Evolutionary conservation across 1,284 basidiomycete species (phyloP).

Genomic region (Porogramme epimiltina): DNA sequence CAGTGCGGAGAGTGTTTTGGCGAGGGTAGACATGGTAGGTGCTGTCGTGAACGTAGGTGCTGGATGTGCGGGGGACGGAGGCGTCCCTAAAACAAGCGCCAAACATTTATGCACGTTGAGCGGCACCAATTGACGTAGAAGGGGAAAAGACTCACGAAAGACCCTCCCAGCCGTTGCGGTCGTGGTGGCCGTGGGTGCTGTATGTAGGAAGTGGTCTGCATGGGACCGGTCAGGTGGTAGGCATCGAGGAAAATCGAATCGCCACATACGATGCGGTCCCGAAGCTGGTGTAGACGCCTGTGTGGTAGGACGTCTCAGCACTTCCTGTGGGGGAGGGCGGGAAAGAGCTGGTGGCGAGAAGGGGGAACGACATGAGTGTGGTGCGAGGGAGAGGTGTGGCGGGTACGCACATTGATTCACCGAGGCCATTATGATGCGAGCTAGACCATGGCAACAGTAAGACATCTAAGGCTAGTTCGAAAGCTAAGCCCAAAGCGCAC

Average conservation of each 20-base stretch:
- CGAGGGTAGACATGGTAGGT: no score
- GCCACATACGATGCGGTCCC: conserved; percentile 5
- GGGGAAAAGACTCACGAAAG: no score
- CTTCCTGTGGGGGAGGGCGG: neutral
- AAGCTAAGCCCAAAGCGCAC: neutral
- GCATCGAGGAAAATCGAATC: neutral
- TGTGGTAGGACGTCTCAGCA: conserved; percentile 2
- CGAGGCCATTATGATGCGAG: neutral
- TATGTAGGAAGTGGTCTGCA: conserved; percentile 1
- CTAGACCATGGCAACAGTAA: neutral
- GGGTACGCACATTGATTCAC: neutral
- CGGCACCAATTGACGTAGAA: no score
- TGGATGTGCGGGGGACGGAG: no score
- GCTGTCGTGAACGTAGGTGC: no score
- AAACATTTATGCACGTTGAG: no score
- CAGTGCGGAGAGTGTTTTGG: no score
- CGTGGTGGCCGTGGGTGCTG: neutral
- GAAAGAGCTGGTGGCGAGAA: neutral
- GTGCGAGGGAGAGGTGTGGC: neutral
- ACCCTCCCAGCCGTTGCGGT: conserved; percentile 4
- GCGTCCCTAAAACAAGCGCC: no score
- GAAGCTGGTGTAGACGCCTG: neutral
- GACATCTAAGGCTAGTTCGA: neutral
- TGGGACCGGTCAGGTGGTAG: neutral
- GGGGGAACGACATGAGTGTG: neutral